Evolutionary conservation across 1,139 yeast genomes (phyloP), one percentile per base, ranked within the genome.

Genomic region (Debaryomyces sp.): DNA sequence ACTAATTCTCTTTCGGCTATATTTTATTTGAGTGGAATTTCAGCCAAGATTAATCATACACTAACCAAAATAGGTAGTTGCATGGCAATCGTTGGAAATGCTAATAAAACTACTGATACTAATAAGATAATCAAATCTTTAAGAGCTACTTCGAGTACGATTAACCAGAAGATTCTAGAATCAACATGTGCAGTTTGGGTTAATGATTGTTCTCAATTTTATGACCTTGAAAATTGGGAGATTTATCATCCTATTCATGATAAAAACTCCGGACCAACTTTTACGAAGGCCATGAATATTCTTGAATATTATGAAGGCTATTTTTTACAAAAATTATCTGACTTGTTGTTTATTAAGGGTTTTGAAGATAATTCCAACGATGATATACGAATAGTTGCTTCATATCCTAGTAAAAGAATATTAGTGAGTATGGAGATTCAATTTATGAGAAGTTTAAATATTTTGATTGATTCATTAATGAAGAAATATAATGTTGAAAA

Each of bases 161-260:
- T 73, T 12, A 73, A 71, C 50, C 80, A 74, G 53, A 69, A 68
- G 46, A 66, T 75, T 3, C 56, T 75, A 47, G 80, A 76, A 55
- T 79, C 78, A 0, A 56, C 71, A 2, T 75, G 80, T 56, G 66
- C 80, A 5, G 75, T 73, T 1, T 76, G 80, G 80, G 74, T 75
- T 2, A 76, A 76, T 54, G 81, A 76, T 54, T 75, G 80, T 54
- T 63, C 77, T 1, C 81, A 76, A 54, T 71, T 76, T 41, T 75
- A 71, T 56, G 79, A 74, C 47, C 60, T 76, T 29, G 80, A 76
- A 50, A 66, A 62, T 44, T 75, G 80, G 80, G 75, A 69, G 45
- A 61, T 68, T 15, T 65, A 64, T 29, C 55, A 56, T 10, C 47
- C 47, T 17, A 49, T 30, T 5, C 52, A 43, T 2, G 49, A 41